phyloP scores from a whole-genome alignment of 441 rosid species.

The Populus hybrid region DNA sequence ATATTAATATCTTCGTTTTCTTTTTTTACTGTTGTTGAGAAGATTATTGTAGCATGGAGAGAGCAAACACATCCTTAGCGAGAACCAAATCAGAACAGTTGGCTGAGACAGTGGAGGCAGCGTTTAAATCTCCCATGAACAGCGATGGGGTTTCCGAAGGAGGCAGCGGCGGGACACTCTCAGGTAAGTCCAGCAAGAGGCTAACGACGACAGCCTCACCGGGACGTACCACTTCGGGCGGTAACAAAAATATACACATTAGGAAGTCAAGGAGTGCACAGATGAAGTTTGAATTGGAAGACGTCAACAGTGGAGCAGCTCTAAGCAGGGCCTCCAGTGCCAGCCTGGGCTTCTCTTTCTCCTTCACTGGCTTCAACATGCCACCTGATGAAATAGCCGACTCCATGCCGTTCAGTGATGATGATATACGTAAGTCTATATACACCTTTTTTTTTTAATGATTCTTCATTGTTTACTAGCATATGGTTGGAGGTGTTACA shows the following conservation, averaged over 20 bases:
- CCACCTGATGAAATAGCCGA: conserved; percentile 82
- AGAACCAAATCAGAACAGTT: conserved; percentile 84
- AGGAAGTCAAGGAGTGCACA: conserved; percentile 90
- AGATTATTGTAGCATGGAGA: conserved; percentile 31
- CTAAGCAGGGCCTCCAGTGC: conserved; percentile 95
- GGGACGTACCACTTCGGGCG: conserved; percentile 39
- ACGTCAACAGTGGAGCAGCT: conserved; percentile 78
- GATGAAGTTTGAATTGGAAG: conserved; percentile 62
- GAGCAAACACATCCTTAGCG: conserved; percentile 44
- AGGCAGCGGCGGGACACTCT: conserved; percentile 38
- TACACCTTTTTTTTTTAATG: too few species aligned
- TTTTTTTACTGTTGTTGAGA: background rate
- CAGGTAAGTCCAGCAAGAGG: conserved; percentile 72
- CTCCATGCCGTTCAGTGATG: conserved; percentile 83
- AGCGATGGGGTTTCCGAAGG: conserved; percentile 32
- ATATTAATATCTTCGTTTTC: background rate
- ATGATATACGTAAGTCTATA: conserved; percentile 58
- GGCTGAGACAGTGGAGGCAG: conserved; percentile 59
- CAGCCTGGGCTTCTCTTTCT: conserved; percentile 81
- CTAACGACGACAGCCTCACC: conserved; percentile 54
- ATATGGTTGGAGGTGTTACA: background rate
- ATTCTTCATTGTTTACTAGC: background rate
- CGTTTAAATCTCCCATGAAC: conserved; percentile 52
- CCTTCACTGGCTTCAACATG: conserved; percentile 85
- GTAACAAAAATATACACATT: conserved; percentile 56